Percentiles rank a stretch among this genome's conserved stretches.
phyloP scores from a whole-genome alignment of 176 grass and related monocot species.

The Phoenix dactylifera region DNA sequence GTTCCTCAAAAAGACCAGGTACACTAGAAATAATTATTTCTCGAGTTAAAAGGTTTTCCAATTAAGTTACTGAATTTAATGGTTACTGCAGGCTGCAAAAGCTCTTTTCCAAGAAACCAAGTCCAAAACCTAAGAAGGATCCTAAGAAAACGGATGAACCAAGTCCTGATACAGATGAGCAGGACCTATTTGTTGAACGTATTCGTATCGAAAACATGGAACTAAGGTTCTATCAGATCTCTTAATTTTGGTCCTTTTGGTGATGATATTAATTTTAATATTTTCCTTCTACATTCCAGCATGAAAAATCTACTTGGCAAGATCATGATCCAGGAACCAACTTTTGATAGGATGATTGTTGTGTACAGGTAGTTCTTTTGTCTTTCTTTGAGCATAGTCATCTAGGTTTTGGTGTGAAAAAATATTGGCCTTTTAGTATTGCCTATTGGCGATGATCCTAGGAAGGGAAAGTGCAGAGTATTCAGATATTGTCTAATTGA shows the following conservation, averaged over 20 bases:
- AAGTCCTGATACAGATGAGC: conserved; percentile 38
- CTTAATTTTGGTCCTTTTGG: conserved; percentile 10
- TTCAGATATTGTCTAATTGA: too few species aligned
- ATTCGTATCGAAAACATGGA: conserved; percentile 84
- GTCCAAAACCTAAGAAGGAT: conserved; percentile 33
- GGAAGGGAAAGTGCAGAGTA: too few species aligned
- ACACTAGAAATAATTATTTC: conserved; percentile 10
- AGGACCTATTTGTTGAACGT: conserved; percentile 67
- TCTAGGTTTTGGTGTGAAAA: too few species aligned
- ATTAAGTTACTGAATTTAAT: neutral
- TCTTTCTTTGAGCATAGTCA: neutral
- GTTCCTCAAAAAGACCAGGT: conserved; percentile 81
- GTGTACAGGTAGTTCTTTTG: conserved; percentile 62
- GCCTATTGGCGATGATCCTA: too few species aligned
- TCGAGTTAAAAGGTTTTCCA: neutral
- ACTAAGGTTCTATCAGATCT: conserved; percentile 39
- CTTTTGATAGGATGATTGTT: conserved; percentile 98
- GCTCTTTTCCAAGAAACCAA: conserved; percentile 64
- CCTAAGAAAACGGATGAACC: conserved; percentile 75
- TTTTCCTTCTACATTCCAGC: conserved; percentile 29
- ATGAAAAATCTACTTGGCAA: conserved; percentile 65
- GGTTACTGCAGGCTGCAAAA: conserved; percentile 50
- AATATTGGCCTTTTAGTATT: too few species aligned
- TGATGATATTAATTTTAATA: conserved; percentile 10
- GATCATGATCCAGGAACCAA: conserved; percentile 90